Base-by-base conservation (phyloP, 2,329 filamentous ascomycete species). In the Alternaria atra region DNA sequence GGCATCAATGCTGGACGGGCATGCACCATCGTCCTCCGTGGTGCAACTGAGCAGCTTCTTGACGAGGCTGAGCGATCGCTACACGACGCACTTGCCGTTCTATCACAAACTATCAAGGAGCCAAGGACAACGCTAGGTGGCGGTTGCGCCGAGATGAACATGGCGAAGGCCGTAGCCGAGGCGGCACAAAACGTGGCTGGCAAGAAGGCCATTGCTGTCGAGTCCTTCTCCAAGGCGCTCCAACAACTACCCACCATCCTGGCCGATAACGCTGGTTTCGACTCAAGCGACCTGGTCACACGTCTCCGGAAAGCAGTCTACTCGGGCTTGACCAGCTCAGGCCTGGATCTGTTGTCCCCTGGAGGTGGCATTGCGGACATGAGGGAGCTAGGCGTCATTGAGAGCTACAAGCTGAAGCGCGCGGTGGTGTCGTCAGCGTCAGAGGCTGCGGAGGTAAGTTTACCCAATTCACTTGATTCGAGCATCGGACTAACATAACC, bases 331-430 rank as follows among this genome's bases (percentile, higher is more conserved):
- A 93, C 90, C 52, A 97, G 90, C 62, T 97, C 94, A 55, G 95
- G 95, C 20, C 83, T 99, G 65, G 95, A 99, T 76, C 84, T 99
- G 65, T 85, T 91, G 81, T 93, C 90, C 1, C 94, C 94, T 2
- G 94, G 95, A 40, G 95, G 95, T 61, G 94, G 93, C 44, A 93
- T 99, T 74, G 87, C 92, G 12, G 95, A 99, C 76, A 99, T 99
- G 95, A 88, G 94, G 55, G 93, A 99, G 73, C 79, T 97, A 48
- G 95, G 95, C 44, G 94, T 99, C 29, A 91, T 99, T 69, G 95
- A 99, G 84, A 97, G 93, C 80, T 98, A 97, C 86, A 99, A 99
- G 86, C 83, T 99, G 78, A 99, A 99, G 88, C 91, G 89, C 78
- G 95, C 95, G n/a, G 95, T 99, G 55, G 95, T 99, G 52, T 96